Base-by-base conservation (phyloP, 2,329 filamentous ascomycete species). In the Colletotrichum lupini region DNA sequence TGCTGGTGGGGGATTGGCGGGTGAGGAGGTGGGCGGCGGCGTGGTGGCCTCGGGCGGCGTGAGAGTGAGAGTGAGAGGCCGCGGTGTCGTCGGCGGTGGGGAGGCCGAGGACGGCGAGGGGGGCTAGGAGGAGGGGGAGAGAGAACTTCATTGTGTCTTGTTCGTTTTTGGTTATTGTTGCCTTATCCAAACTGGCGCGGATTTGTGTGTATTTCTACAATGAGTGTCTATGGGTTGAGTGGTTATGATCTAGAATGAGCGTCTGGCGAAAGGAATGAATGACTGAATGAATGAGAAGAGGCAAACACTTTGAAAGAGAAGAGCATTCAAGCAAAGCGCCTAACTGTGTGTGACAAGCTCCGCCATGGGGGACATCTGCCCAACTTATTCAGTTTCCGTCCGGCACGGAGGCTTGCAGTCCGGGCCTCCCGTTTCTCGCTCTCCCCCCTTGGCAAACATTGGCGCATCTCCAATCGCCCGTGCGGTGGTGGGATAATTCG, bases 1-100 rank as follows among this genome's bases (percentile, higher is more conserved):
- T 83, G 80, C 88, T 88, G 69, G 82, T 80, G 4, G 82, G 58
- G 1, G 83, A 81, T 77, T 86, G 84, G 59, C 82, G 80, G 59
- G 81, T 88, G 26, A 87, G 83, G 68, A 80, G 79, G 24, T 8
- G 22, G 53, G 42, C 12, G 12, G 16, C 77, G 74, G 92, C 83
- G 80, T 87, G 42, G 42, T 49, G 42, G 42, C 42, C 7, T 4
- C 42, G 42, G 42, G 7, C 42, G 42, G 16, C 16, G 42, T n/a
- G 42, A 35, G 32, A 35, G 42, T n/a, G 42, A 9, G 42, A n/a
- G 42, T 8, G 42, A 9, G 42, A n/a, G 14, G 14, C 37, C 37
- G 42, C 9, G 37, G 5, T 19, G 42, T 49, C 19, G 42, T 49
- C 42, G 42, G 42, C 88, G 65, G 83, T 79, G 6, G 81, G 59